These are phyloP conservation scores for Mollisia scopiformis DNA, from an alignment of 2,329 filamentous ascomycete species.

Conservation along the genomic window DNA sequence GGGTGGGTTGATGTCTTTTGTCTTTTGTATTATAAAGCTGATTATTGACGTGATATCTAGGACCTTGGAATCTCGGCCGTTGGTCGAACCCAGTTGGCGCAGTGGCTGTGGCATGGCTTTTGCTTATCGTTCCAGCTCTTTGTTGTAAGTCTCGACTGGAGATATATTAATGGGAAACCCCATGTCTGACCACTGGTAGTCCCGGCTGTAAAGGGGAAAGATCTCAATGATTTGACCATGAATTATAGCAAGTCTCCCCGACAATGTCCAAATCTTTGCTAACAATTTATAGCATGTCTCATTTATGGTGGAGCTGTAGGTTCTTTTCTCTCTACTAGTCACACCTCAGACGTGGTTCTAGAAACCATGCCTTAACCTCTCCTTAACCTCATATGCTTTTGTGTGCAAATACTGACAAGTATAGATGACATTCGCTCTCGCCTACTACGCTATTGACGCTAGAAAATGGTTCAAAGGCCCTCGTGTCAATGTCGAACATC, in stretches of 20 bases:
- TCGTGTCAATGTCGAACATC: constrained; percentile 63
- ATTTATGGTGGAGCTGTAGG: constrained; percentile 61
- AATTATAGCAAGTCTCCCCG: constrained; percentile 56
- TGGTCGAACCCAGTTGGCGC: constrained; percentile 60
- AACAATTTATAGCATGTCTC: constrained; percentile 45
- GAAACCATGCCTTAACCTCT: too few relatives aligned
- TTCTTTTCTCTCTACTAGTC: too few relatives aligned
- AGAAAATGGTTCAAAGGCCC: constrained; percentile 72
- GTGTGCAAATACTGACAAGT: neutral
- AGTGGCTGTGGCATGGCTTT: constrained; percentile 60
- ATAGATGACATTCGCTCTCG: constrained; percentile 55
- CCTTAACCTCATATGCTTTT: too few relatives aligned
- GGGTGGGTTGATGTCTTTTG: too few relatives aligned
- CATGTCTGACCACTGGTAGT: constrained; percentile 35
- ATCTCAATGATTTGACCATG: constrained; percentile 57
- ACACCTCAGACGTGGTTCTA: too few relatives aligned
- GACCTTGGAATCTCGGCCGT: constrained; percentile 68
- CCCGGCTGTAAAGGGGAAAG: constrained; percentile 56
- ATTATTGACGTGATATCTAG: neutral
- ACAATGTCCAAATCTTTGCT: neutral
- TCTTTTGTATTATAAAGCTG: neutral
- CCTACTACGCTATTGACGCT: constrained; percentile 68
- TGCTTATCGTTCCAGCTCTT: constrained; percentile 69
- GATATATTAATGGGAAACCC: neutral
- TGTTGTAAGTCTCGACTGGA: constrained; percentile 42